A percentile compares a stretch with the other conserved stretches of the same genome.
phyloP scores from a whole-genome alignment of 345 rosid species.

The Rhodamnia argentea region DNA sequence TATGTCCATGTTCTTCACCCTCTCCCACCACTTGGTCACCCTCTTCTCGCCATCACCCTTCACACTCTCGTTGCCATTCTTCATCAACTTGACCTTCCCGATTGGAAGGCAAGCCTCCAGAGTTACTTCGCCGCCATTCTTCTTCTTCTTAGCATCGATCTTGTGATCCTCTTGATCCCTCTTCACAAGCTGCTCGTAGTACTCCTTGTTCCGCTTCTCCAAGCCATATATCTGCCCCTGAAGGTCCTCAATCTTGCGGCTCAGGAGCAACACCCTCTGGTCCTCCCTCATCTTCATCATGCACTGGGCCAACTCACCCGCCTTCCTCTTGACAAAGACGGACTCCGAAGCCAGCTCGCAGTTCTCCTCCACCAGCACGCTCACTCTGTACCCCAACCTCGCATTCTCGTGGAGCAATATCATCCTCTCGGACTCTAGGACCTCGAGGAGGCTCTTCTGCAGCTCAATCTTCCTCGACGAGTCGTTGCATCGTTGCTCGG shows the following conservation, averaged over 20 bases:
- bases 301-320: constrained; percentile 46
- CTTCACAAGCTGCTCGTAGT: constrained; percentile 10
- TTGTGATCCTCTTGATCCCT: background rate
- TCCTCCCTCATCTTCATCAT: constrained; percentile 63
- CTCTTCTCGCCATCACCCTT: background rate
- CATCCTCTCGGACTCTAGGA: constrained; percentile 62
- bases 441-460: constrained; percentile 48
- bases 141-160: background rate
- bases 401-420: constrained; percentile 43
- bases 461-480: constrained; percentile 40
- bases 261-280: constrained; percentile 35
- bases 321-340: constrained; percentile 42
- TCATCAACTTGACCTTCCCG: constrained; percentile 4
- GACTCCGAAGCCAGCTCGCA: constrained; percentile 38
- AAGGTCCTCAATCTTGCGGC: constrained; percentile 32
- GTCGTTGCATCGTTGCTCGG: constrained; percentile 23
- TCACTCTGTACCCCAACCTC: constrained; percentile 34
- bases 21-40: constrained; percentile 25
- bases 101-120: constrained; percentile 4
- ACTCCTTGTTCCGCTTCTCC: constrained; percentile 47
- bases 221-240: constrained; percentile 32
- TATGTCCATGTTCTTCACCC: constrained; percentile 21
- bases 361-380: constrained; percentile 43
- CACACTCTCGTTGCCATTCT: background rate
- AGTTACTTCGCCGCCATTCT: background rate